Percentiles rank a stretch among this genome's conserved stretches.
phyloP scores from a whole-genome alignment of 495 filamentous ascomycete species.

The Lichenothelia convexa region DNA sequence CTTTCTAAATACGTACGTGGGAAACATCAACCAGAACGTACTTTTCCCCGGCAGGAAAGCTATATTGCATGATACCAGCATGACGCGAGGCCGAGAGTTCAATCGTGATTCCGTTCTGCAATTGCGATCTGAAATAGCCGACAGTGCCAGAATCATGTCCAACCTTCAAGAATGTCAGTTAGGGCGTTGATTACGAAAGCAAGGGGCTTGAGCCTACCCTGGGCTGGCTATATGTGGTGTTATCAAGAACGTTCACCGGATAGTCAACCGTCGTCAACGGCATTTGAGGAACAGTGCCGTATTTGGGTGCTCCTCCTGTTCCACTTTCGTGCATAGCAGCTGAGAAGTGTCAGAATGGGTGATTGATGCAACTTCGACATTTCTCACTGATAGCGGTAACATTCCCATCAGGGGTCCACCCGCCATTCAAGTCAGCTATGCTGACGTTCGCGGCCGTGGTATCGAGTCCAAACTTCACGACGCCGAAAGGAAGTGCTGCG shows the following conservation, averaged over 20 bases:
- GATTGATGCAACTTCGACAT: too few species aligned
- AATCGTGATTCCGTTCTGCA: conserved; percentile 34
- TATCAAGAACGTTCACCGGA: conserved; percentile 20
- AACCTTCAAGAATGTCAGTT: conserved; percentile 33
- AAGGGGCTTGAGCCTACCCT: not conserved
- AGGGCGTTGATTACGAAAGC: not conserved
- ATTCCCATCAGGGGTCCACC: too few species aligned
- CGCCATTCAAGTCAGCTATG: conserved; percentile 31
- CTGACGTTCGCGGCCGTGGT: conserved; percentile 17
- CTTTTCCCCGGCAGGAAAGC: conserved; percentile 31
- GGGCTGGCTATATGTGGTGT: conserved; percentile 19
- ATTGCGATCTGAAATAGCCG: conserved; percentile 42
- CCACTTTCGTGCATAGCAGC: conserved; percentile 51
- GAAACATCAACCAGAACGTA: conserved; percentile 53
- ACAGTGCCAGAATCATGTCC: conserved; percentile 35
- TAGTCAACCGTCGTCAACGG: conserved; percentile 31
- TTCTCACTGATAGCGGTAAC: too few species aligned
- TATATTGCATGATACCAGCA: conserved; percentile 45
- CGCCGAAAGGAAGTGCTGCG: conserved; percentile 18
- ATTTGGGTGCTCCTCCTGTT: conserved; percentile 59
- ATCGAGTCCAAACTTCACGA: conserved; percentile 20
- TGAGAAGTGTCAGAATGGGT: too few species aligned
- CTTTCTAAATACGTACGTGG: too few species aligned
- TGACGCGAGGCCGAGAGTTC: conserved; percentile 43
- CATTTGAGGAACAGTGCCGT: conserved; percentile 51